These are phyloP conservation scores for Aureobasidium leucospermi DNA, from an alignment of 2,329 filamentous ascomycete genomes.

Conservation along the genomic window DNA sequence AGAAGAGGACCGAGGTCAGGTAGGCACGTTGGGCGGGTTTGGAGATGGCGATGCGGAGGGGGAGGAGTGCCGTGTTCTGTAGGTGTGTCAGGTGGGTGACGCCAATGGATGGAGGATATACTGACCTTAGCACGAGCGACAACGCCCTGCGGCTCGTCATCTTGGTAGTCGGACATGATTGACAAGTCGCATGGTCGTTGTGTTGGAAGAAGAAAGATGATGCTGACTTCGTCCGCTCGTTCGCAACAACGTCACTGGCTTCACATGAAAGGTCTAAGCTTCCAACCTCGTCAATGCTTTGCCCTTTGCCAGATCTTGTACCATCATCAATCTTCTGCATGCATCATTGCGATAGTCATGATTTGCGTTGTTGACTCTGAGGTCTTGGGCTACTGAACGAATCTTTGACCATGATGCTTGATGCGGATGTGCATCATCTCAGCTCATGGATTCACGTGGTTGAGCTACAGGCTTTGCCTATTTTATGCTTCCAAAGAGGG, in stretches of 20 bases:
- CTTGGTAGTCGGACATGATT: constrained; percentile 7
- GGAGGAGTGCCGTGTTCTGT: constrained; percentile 47
- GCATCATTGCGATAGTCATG: too few species aligned
- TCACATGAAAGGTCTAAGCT: constrained; percentile 11
- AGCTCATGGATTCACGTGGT: too few species aligned
- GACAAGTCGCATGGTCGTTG: constrained; percentile 2
- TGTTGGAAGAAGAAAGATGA: not conserved
- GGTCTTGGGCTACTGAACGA: too few species aligned
- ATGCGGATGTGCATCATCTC: too few species aligned
- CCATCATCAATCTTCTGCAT: too few species aligned
- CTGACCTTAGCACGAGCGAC: not conserved
- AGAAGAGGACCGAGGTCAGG: constrained; percentile 50
- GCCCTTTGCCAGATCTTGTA: not conserved
- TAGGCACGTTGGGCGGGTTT: constrained; percentile 58
- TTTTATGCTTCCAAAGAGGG: too few species aligned
- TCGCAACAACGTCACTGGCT: not conserved
- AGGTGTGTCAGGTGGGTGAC: not conserved
- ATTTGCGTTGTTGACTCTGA: too few species aligned
- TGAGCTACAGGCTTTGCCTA: too few species aligned
- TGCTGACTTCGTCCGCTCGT: not conserved
- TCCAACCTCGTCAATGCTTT: not conserved
- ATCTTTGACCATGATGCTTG: too few species aligned
- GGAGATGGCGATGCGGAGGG: constrained; percentile 50
- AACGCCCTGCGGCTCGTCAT: constrained; percentile 6
- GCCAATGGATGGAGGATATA: not conserved